phyloP scores from a whole-genome alignment of 1,284 basidiomycete species.

The Puccinia hordei region DNA sequence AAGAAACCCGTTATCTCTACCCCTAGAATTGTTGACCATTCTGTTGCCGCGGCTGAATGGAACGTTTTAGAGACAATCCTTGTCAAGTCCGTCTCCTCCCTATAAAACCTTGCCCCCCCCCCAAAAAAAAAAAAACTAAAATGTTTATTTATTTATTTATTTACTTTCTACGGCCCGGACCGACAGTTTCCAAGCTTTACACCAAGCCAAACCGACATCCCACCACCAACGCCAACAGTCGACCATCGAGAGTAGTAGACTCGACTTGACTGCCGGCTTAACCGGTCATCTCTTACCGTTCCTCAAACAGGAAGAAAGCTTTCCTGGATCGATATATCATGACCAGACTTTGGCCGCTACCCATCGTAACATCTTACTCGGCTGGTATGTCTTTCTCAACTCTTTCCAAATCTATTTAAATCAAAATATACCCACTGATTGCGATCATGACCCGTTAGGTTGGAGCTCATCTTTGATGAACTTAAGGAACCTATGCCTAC shows the following conservation, averaged over 20 bases:
- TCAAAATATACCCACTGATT: background rate
- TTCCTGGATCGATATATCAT: conserved; percentile 21
- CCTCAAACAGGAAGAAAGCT: conserved; percentile 26
- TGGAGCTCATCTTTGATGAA: conserved; percentile 44
- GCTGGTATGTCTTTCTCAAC: conserved; percentile 16
- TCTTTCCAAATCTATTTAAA: too few species aligned
- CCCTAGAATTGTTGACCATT: too few species aligned
- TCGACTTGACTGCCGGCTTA: conserved; percentile 21
- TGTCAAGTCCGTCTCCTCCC: background rate
- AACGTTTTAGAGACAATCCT: background rate
- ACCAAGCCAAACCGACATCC: too few species aligned
- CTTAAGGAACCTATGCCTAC: conserved; percentile 42
- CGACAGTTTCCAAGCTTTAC: too few species aligned
- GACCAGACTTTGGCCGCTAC: background rate
- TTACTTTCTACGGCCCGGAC: too few species aligned
- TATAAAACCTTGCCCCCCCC: background rate
- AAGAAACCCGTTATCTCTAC: too few species aligned
- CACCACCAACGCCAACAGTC: too few species aligned
- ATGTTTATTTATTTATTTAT: too few species aligned
- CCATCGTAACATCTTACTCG: conserved; percentile 42
- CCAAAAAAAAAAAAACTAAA: background rate
- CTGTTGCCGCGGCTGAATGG: background rate
- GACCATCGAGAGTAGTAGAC: background rate
- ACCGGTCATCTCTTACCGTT: conserved; percentile 38
- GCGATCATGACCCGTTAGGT: background rate